Evolutionary conservation across 108 stramenopile genomes (phyloP), one percentile per base, ranked within the genome.

Genomic region (Skeletonema grethae): DNA sequence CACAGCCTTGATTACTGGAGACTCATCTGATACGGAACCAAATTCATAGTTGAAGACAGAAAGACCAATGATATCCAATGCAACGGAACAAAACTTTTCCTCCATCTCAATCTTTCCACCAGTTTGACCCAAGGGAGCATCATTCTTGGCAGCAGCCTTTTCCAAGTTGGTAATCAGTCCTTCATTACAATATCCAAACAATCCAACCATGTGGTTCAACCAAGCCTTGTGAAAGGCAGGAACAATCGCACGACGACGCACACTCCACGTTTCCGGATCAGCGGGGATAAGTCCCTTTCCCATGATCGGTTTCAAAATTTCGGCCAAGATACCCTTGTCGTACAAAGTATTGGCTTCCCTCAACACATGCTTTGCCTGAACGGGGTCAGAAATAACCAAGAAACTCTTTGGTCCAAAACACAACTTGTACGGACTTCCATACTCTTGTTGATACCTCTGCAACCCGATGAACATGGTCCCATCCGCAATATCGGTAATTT

Each of bases 331-430:
- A 20, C 95, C 95, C 88, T 89, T 82, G 75, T 98, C 97, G 71
- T 97, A 98, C 12, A 78, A 73, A 28, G 70, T 79, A 69, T 94
- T 91, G 59, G 92, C 96, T 68, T 96, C 95, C 5, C 88, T 63
- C 30, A 98, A 69, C 7, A 98, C 73, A 72, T 97, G 95, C 41
- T 78, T 84, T 1, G 92, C 92, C 78, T 96, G 94, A 5, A 95
- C 87, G 5, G 95, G 95, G 79, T 98, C 98, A 9, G 86, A 87
- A 32, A 98, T 85, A 58, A 98, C 98, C 59, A 97, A 73, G 79
- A 98, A 98, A 11, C 90, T 91, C 80, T 98, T 98, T 39, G 98
- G 98, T 15, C 98, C 95, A 63, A 98, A 98, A 80, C 96, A 97
- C 5, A 98, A 79, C 80, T 98, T 98, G 90, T 97, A 98, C 6